phyloP scores from a whole-genome alignment of 2,329 filamentous ascomycete genomes.

The Elsinoe fawcettii region DNA sequence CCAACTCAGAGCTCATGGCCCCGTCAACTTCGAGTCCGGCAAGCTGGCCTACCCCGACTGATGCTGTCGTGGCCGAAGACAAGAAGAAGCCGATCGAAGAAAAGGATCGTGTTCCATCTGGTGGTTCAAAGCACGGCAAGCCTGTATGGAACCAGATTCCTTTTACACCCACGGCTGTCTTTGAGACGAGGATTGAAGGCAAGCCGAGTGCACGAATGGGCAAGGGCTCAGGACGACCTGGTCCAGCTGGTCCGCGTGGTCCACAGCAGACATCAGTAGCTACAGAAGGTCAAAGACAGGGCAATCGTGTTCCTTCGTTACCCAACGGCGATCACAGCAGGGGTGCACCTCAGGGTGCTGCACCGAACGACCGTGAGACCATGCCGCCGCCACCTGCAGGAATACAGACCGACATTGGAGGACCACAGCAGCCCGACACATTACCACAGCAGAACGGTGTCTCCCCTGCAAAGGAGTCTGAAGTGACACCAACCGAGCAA shows the following conservation, averaged over 20 bases:
- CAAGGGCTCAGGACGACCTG: conserved; percentile 49
- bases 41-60: conserved; percentile 87
- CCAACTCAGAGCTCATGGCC: conserved; percentile 23
- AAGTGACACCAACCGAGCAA: not conserved
- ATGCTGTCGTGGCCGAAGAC: conserved; percentile 64
- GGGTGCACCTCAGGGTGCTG: conserved; percentile 10
- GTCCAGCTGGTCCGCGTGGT: conserved; percentile 43
- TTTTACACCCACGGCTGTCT: conserved; percentile 76
- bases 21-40: conserved; percentile 68
- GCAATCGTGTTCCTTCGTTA: conserved; percentile 7
- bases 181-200: conserved; percentile 68
- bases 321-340: conserved; percentile 16
- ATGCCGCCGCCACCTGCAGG: conserved; percentile 22
- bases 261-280: conserved; percentile 29
- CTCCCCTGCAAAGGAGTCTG: not conserved
- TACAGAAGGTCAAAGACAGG: conserved; percentile 28
- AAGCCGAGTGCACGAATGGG: conserved; percentile 30
- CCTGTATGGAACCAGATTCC: conserved; percentile 78
- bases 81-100: conserved; percentile 64
- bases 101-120: conserved; percentile 46
- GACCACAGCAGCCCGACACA: not conserved
- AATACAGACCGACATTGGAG: not conserved
- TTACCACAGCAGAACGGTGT: not conserved
- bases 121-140: conserved; percentile 56
- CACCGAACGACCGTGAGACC: conserved; percentile 24